These are phyloP conservation scores for Scedosporium boydii DNA, from an alignment of 2,329 filamentous ascomycete genomes.

Conservation along the genomic window DNA sequence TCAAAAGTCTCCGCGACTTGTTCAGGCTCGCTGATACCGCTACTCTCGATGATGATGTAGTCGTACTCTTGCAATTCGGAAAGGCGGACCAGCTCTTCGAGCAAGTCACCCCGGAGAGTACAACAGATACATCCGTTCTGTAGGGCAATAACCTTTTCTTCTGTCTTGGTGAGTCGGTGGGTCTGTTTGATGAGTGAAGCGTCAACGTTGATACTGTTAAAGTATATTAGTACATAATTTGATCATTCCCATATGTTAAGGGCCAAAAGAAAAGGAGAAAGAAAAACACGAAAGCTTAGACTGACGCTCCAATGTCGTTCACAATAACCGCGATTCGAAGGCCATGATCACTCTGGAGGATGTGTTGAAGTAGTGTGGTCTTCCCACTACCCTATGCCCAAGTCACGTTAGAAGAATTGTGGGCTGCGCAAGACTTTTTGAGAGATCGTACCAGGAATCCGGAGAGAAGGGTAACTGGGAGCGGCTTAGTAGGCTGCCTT, in stretches of 20 bases:
- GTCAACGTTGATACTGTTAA: constrained; percentile 50
- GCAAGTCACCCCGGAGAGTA: constrained; percentile 59
- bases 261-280: background rate
- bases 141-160: constrained; percentile 57
- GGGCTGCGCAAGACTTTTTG: background rate
- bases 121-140: constrained; percentile 73
- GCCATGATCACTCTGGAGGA: constrained; percentile 57
- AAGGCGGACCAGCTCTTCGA: constrained; percentile 59
- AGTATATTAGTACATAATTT: too few species aligned
- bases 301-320: constrained; percentile 58
- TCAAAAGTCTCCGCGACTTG: constrained; percentile 69
- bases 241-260: background rate
- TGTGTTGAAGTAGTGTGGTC: constrained; percentile 60
- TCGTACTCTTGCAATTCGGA: constrained; percentile 47
- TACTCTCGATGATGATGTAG: constrained; percentile 53
- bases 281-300: background rate
- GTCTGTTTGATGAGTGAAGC: constrained; percentile 48
- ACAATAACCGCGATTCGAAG: constrained; percentile 63
- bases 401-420: background rate
- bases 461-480: constrained; percentile 52
- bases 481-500: constrained; percentile 13
- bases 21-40: constrained; percentile 62
- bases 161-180: constrained; percentile 45
- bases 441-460: constrained; percentile 41
- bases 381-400: constrained; percentile 53